phyloP scores from a whole-genome alignment of 177 flowering plant genomes.

The Vitis hybrid region DNA sequence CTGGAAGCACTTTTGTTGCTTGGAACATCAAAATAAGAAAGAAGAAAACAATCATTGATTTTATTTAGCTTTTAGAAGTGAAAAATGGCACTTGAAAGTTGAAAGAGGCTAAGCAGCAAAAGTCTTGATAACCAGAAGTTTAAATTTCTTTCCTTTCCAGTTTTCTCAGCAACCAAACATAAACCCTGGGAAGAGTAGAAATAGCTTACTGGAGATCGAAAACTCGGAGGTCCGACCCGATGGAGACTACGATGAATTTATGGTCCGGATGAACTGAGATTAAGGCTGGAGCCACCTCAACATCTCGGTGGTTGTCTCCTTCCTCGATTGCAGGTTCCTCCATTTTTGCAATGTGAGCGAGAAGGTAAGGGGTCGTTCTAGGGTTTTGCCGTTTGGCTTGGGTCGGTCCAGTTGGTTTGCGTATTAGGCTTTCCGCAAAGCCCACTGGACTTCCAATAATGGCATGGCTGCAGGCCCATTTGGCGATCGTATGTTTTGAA shows the following conservation, averaged over 20 bases:
- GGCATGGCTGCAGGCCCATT: no score
- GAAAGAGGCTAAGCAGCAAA: no score
- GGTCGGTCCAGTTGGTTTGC: background rate
- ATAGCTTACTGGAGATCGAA: constrained; percentile 60
- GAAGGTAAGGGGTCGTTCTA: background rate
- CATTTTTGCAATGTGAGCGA: constrained; percentile 20
- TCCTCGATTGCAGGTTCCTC: constrained; percentile 46
- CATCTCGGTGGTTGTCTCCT: constrained; percentile 36
- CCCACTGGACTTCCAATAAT: no score
- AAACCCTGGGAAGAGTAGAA: background rate
- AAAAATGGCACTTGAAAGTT: no score
- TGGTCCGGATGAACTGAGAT: constrained; percentile 77
- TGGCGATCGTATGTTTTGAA: no score
- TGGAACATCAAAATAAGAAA: no score
- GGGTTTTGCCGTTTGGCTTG: constrained; percentile 12
- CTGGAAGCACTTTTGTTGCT: no score
- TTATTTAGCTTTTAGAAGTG: no score
- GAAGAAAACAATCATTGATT: no score
- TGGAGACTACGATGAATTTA: constrained; percentile 64
- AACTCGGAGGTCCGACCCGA: constrained; percentile 83
- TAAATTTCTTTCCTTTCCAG: no score
- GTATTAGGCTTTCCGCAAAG: no score
- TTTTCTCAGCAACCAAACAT: background rate
- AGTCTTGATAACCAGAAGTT: no score
- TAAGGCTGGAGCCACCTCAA: constrained; percentile 86